Conservation (phyloP, 306 rosid genomes). For the Dalbergia oliveri region DNA sequence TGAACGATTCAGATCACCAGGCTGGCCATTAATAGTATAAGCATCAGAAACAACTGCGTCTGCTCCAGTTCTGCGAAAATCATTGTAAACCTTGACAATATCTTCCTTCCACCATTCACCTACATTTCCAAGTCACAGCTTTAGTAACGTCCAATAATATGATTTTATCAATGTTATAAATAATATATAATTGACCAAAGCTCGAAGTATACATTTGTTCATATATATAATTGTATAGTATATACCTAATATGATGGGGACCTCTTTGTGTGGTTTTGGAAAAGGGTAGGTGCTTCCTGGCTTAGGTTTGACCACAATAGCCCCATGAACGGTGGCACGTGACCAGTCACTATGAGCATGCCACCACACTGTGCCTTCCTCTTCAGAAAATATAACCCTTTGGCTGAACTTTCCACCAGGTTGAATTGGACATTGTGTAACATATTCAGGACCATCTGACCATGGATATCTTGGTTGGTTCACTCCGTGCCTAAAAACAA, state of each 20-base stretch:
- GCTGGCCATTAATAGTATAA: conserved; percentile 71
- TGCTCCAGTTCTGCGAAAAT: conserved; percentile 12
- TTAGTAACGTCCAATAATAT: no score
- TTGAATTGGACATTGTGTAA: conserved; percentile 67
- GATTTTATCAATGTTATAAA: neutral
- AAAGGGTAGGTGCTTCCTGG: conserved; percentile 61
- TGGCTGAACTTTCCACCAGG: conserved; percentile 55
- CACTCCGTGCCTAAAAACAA: conserved; percentile 63
- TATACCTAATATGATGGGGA: conserved; percentile 63
- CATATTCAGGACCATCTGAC: conserved; percentile 70
- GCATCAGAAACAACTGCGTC: conserved; percentile 59
- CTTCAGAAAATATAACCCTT: conserved; percentile 52
- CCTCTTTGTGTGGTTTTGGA: conserved; percentile 57
- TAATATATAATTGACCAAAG: neutral
- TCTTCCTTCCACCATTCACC: conserved; percentile 56
- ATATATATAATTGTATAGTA: neutral
- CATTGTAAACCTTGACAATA: conserved; percentile 25
- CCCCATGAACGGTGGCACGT: conserved; percentile 73
- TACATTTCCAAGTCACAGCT: neutral
- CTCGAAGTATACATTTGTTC: neutral
- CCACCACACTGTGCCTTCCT: conserved; percentile 76
- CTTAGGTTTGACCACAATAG: conserved; percentile 59
- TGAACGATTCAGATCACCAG: conserved; percentile 60
- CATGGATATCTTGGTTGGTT: conserved; percentile 64
- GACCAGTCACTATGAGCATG: conserved; percentile 71